Evolutionary conservation across 345 rosid genomes (phyloP).

Genomic region (Linum usitatissimum): DNA sequence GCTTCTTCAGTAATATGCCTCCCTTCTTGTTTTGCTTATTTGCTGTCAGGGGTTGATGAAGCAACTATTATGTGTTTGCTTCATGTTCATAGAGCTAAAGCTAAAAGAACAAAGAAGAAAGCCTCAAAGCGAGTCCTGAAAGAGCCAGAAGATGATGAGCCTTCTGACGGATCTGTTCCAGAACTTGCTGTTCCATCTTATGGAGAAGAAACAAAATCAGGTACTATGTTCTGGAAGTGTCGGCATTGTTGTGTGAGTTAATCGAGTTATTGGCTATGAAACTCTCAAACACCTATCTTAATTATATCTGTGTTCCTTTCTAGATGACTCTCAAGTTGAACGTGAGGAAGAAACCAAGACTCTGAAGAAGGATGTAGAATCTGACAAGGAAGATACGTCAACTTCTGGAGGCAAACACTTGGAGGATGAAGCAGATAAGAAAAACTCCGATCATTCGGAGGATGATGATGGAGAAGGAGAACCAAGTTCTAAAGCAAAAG

Average conservation of each 20-base stretch:
- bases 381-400: constrained; percentile 33
- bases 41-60: background rate
- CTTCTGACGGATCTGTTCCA: constrained; percentile 35
- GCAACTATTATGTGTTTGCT: constrained; percentile 7
- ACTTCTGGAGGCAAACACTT: constrained; percentile 24
- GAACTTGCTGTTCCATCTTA: constrained; percentile 19
- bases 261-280: background rate
- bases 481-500: constrained; percentile 36
- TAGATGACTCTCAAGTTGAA: constrained; percentile 37
- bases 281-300: too few species aligned
- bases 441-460: constrained; percentile 15
- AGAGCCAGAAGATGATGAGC: constrained; percentile 31
- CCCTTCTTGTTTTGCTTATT: background rate
- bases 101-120: constrained; percentile 83
- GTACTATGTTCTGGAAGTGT: constrained; percentile 16
- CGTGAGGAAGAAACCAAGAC: constrained; percentile 24
- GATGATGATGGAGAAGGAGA: constrained; percentile 36
- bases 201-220: constrained; percentile 25
- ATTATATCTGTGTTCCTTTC: background rate
- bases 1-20: constrained; percentile 6
- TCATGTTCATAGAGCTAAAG: constrained; percentile 39
- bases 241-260: background rate
- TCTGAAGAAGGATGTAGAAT: constrained; percentile 24
- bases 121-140: constrained; percentile 25
- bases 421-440: constrained; percentile 28